Evolutionary conservation across 768 basidiomycete species (phyloP), one percentile per base, ranked within the genome.

Genomic region (Trametes meyenii): DNA sequence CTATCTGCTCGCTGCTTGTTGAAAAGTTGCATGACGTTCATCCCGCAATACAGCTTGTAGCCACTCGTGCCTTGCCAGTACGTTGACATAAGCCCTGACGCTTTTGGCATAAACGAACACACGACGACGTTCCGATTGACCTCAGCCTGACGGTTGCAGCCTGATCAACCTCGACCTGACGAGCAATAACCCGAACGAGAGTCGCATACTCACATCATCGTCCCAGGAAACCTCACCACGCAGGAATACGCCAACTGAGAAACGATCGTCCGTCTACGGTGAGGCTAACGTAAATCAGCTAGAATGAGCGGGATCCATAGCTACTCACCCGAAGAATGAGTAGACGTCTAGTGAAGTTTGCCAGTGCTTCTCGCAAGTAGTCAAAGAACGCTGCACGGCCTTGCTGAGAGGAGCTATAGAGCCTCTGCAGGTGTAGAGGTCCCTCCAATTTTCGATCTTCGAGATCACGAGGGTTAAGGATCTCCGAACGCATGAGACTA

Each of bases 171-270:
- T 40, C 4, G 29, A 33, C 26, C 13, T 16, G 40, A 26, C 17
- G 8, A n/a, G 14, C 39, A 33, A 40, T 40, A 13, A 40, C 29
- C 29, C 14, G 21, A 60, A 6, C 21, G 35, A 42, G 21, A 26
- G 46, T 36, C 7, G 33, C 45, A 21, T n/a, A 42, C 62, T 13
- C 14, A 67, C 69, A 26, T 72, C 71, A 14, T 68, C 67, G 36
- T 71, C 65, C 71, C 86, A 86, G 23, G 78, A 73, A 19, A 87
- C 79, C 1, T 79, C 70, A 3, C 87, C 86, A 42, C 83, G 75
- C 69, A 88, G 83, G 69, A 88, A 88, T 13, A 89, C 81, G 0
- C 84, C 86, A 24, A 87, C 71, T 1, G 85, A 73, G 64, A 88
- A 88, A 4, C 87, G 77, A 23, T 83, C 79, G 59, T 87, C 85